Evolutionary conservation across 495 filamentous ascomycete species (phyloP), one percentile per base, ranked within the genome.

Genomic region (Lasiosphaeria ovina): DNA sequence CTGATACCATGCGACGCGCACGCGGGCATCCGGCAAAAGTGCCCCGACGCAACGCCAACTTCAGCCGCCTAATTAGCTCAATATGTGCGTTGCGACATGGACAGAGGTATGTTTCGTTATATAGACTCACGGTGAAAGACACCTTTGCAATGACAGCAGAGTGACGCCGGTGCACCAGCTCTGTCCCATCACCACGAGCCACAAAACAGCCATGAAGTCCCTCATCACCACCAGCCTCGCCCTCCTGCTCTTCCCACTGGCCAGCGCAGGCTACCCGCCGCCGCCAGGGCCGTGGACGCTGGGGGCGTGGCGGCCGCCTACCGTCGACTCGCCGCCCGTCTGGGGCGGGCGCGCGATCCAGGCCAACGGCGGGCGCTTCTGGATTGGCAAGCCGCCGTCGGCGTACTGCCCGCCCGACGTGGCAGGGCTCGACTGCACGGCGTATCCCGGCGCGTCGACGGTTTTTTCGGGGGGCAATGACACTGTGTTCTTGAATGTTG

Each of bases 231-330:
- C 17, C 32, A 53, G 10, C 34, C 33, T 53, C 6, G 33, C 36
- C 34, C 10, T 16, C 51, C 35, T 38, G 4, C n/a, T 17, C 33
- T 35, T 32, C 31, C 4, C 44, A n/a, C 6, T 38, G 4, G 51
- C 33, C 33, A 36, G 51, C 33, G 51, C 51, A 12, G 51, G 51
- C 3, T 53, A 53, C 33, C 51, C 51, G 34, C 51, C 51, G 2
- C 51, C 51, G 11, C 51, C 51, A 17, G 51, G 51, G 14, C 51
- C 51, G 38, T 53, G 51, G 51, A 38, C 51, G 6, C 3, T 53
- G 51, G 51, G 51, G 11, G 51, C 51, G 17, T 53, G 51, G 51
- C 51, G 51, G 10, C 51, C 51, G 34, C 51, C 51, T 2, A 53
- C 51, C 8, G 51, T 36, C 8, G 9, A 10, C 6, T 12, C 51